Base-by-base conservation (phyloP, 768 basidiomycete species). In the Exsudoporus frostii region DNA sequence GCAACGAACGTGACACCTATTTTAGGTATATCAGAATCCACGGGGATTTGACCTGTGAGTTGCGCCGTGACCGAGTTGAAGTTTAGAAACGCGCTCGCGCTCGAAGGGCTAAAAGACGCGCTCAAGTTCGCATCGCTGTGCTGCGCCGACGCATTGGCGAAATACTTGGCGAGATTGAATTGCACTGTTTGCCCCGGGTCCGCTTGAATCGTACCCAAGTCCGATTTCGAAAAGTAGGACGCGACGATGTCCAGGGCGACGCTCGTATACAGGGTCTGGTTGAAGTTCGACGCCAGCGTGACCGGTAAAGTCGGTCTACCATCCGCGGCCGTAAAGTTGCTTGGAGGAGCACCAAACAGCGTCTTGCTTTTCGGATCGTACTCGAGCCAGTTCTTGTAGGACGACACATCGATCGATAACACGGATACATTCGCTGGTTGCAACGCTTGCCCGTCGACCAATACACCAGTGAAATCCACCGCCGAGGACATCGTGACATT, bases 231-330 rank as follows among this genome's bases (percentile, higher is more conserved):
- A 73, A 97, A 96, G 67, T 82, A 89, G 4, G 91, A 88, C 4
- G 86, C 79, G 9, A 86, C 82, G 20, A 90, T 66, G 25, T 80
- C 80, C 56, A 98, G 62, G 2, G 81, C 74, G 32, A 95, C 74
- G 56, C 76, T 83, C 19, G 86, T 83, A 19, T 75, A 69, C 53
- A 91, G 59, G 0, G 81, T 79, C 67, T 92, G 86, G 62, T 89
- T 85, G 68, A 86, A 84, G 17, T 74, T 67, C 2, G 88, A 79
- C 20, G 71, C 79, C 37, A 97, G 64, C 25, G 71, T 80, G 29
- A 89, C 79, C 11, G 85, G 81, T n/a, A 92, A 73, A 4, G 66
- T 55, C 20, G 72, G 70, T 37, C 65, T 73, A 10, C 70, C 58
- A 44, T 73, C 49, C 55, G 60, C 67, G 40, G 64, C 65, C 25